phyloP scores from a whole-genome alignment of 2,329 filamentous ascomycete genomes.

The Coniochaeta prunicola region DNA sequence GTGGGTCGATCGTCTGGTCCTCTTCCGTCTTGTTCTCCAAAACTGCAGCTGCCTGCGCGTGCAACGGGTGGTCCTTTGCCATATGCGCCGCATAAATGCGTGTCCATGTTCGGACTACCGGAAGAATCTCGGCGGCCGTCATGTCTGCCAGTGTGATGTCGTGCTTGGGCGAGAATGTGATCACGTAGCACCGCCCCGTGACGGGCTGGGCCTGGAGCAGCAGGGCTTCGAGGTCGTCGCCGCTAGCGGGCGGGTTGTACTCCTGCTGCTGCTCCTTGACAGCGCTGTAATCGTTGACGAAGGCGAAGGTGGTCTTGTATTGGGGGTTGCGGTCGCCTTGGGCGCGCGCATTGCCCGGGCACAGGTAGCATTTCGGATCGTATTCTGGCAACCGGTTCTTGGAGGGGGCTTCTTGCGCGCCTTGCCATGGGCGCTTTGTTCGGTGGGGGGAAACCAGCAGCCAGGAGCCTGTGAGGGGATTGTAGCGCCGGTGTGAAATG shows the following conservation, averaged over 20 bases:
- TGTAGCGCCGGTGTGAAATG: constrained; percentile 92
- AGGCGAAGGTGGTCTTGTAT: constrained; percentile 83
- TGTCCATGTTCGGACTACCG: constrained; percentile 85
- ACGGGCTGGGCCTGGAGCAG: constrained; percentile 80
- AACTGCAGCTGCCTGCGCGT: constrained; percentile 28
- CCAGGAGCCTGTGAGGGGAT: constrained; percentile 84
- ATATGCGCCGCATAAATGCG: constrained; percentile 80
- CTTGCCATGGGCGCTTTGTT: constrained; percentile 96
- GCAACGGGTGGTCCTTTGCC: constrained; percentile 61
- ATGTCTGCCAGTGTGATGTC: constrained; percentile 92
- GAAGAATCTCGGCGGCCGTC: constrained; percentile 65
- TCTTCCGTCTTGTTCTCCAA: constrained; percentile 27
- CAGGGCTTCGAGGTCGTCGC: constrained; percentile 56
- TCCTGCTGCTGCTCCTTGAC: constrained; percentile 89
- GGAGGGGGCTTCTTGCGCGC: constrained; percentile 67
- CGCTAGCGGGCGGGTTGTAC: constrained; percentile 46
- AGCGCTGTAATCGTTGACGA: constrained; percentile 96
- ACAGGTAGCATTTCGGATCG: constrained; percentile 88
- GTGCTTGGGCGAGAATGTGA: constrained; percentile 88
- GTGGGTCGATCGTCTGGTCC: constrained; percentile 31
- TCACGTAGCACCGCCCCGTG: constrained; percentile 92
- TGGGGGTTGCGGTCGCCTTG: constrained; percentile 80
- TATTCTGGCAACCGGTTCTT: constrained; percentile 67
- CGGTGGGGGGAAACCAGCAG: constrained; percentile 92
- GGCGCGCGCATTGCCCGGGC: constrained; percentile 83